phyloP scores from a whole-genome alignment of 305 asterid genomes.

The Solanum hybrid region DNA sequence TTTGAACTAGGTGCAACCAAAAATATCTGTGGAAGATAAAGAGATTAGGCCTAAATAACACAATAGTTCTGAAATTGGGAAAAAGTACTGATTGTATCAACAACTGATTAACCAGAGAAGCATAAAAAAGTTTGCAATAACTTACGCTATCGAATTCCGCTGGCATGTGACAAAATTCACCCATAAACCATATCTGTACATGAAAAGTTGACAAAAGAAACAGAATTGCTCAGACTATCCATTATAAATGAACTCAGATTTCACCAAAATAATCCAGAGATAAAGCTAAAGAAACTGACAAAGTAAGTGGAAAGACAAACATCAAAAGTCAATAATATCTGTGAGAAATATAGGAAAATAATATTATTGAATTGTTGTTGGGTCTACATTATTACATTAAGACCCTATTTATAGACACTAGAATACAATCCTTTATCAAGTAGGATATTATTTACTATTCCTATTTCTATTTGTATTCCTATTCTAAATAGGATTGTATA shows the following conservation, averaged over 20 bases:
- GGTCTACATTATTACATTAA: too few relatives aligned
- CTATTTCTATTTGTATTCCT: too few relatives aligned
- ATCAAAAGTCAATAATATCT: background rate
- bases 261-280: background rate
- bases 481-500: too few relatives aligned
- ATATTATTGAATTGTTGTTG: too few relatives aligned
- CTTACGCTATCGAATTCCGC: conserved; percentile 72
- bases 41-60: background rate
- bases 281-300: background rate
- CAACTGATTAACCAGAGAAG: background rate
- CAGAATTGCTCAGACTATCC: background rate
- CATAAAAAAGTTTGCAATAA: background rate
- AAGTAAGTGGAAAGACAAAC: background rate
- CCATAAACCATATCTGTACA: conserved; percentile 76
- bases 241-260: background rate
- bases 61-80: background rate
- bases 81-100: background rate
- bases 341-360: too few relatives aligned
- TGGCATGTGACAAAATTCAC: conserved; percentile 64
- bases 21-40: background rate
- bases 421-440: too few relatives aligned
- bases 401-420: too few relatives aligned
- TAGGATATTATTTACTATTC: too few relatives aligned
- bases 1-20: background rate
- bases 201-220: background rate